These are phyloP conservation scores for Fusarium algeriense DNA, from an alignment of 2,329 filamentous ascomycete genomes.

Conservation along the genomic window DNA sequence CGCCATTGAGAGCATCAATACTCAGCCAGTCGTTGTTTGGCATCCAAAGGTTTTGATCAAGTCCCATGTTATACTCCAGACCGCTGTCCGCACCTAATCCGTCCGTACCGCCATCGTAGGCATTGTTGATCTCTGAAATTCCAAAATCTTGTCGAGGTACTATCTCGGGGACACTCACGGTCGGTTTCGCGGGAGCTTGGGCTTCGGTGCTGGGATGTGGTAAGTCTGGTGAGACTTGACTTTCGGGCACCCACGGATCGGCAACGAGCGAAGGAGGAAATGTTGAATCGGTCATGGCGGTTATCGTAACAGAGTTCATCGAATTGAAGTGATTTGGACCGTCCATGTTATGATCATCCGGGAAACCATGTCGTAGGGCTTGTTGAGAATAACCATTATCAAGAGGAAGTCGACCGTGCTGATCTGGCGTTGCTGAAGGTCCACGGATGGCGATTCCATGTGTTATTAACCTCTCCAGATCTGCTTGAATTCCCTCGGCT, in stretches of 20 bases:
- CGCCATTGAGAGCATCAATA: slow-evolving; percentile 51
- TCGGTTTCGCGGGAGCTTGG: slow-evolving; percentile 29
- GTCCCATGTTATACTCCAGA: slow-evolving; percentile 57
- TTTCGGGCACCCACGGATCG: slow-evolving; percentile 49
- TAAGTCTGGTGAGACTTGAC: slow-evolving; percentile 44
- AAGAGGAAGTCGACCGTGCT: slow-evolving; percentile 31
- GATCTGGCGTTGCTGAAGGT: slow-evolving; percentile 38
- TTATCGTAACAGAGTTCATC: slow-evolving; percentile 29
- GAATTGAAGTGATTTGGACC: slow-evolving; percentile 37
- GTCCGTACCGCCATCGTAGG: slow-evolving; percentile 63
- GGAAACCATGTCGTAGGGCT: slow-evolving; percentile 40
- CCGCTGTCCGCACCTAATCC: slow-evolving; percentile 61
- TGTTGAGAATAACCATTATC: slow-evolving; percentile 43
- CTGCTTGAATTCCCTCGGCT: slow-evolving; percentile 60
- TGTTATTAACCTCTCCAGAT: slow-evolving; percentile 65
- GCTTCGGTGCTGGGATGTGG: slow-evolving; percentile 38
- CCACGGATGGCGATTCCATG: slow-evolving; percentile 54
- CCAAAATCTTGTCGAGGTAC: slow-evolving; percentile 47
- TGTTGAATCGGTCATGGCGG: slow-evolving; percentile 48
- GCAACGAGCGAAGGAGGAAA: slow-evolving; percentile 50
- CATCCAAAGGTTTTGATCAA: slow-evolving; percentile 55
- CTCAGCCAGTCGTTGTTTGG: slow-evolving; percentile 51
- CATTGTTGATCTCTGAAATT: slow-evolving; percentile 61
- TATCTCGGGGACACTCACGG: slow-evolving; percentile 37
- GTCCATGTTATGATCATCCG: slow-evolving; percentile 48